Base-by-base conservation (phyloP, 2,329 filamentous ascomycete species). In the Ophiosphaerella narmari region DNA sequence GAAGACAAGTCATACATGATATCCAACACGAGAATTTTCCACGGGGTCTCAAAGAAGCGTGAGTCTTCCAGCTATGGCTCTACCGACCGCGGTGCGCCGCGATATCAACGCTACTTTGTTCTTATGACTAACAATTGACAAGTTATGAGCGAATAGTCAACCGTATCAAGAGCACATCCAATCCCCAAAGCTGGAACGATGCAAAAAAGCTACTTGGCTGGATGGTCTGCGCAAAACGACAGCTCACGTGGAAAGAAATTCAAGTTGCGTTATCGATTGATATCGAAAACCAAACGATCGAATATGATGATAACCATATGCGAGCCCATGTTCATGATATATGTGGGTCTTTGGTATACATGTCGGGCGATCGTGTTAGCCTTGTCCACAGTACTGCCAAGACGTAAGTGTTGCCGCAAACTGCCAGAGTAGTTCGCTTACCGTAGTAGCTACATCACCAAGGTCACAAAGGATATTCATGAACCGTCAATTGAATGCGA, bases 221-320 rank as follows among this genome's bases (percentile, higher is more conserved):
- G 63, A 58, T 69, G 50, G 52, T 67, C 3, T 68, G 63, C 35
- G 60, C 62, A 3, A 67, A 68, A 51, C 58, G 66, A 7, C 55
- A 52, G 24, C 48, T 69, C 5, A 62, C 53, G 0, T 66, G 59
- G 65, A 59, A 52, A 31, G 66, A 68, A 41, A 64, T 67, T 1
- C 66, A 69, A 50, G 53, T 60, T 5, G 65, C 61, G 7, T 31
- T 64, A 2, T 67, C 66, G 2, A 59, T 69, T 13, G 45, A 67
- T 26, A 12, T 55, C 5, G 52, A 59, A 2, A 14, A 48, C 2
- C 55, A 61, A 24, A 51, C 31, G 0, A 60, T 69, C 4, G 55
- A 66, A 2, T 67, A 60, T 18, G 54, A 66, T 3, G 44, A 57
- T 29, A 51, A 49, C 2, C 48, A 46, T 23, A 14, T 68, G 1